phyloP scores from a whole-genome alignment of 306 rosid genomes.

The Cucurbita pepo region DNA sequence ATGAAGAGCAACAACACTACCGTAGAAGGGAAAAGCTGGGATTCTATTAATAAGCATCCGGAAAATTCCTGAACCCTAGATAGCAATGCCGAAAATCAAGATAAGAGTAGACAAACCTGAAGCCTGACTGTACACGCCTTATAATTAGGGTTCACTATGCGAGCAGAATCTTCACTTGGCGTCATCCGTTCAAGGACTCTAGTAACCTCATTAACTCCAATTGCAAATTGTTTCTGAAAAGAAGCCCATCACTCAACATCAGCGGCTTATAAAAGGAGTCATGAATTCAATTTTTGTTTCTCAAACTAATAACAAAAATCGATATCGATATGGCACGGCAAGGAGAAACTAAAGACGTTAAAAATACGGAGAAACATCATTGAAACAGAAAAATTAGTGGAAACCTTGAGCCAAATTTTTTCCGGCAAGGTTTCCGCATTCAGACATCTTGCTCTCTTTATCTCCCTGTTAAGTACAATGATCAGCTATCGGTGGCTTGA shows the following conservation, averaged over 20 bases:
- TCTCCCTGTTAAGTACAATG: constrained; percentile 23
- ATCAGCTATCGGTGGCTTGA: not conserved
- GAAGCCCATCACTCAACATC: not conserved
- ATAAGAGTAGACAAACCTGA: constrained; percentile 32
- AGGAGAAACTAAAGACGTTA: not conserved
- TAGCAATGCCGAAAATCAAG: not conserved
- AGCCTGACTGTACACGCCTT: constrained; percentile 27
- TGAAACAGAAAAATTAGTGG: not conserved
- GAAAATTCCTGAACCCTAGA: not conserved
- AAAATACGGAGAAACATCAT: not conserved
- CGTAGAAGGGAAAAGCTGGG: not conserved
- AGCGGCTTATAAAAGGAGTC: not conserved
- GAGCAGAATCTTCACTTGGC: constrained; percentile 19
- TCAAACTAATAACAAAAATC: not conserved
- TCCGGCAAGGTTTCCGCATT: constrained; percentile 51
- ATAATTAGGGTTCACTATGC: not conserved
- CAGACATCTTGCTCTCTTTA: constrained; percentile 24
- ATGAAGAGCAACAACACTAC: not conserved
- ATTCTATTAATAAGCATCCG: not conserved
- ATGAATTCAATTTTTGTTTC: too few relatives aligned
- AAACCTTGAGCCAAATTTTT: constrained; percentile 69
- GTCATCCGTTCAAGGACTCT: constrained; percentile 70
- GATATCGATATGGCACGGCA: not conserved
- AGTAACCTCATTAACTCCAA: constrained; percentile 77
- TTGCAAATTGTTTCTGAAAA: constrained; percentile 56